Evolutionary conservation across 2,329 filamentous ascomycete genomes (phyloP).

Genomic region (Dendrostoma leiphaemia): DNA sequence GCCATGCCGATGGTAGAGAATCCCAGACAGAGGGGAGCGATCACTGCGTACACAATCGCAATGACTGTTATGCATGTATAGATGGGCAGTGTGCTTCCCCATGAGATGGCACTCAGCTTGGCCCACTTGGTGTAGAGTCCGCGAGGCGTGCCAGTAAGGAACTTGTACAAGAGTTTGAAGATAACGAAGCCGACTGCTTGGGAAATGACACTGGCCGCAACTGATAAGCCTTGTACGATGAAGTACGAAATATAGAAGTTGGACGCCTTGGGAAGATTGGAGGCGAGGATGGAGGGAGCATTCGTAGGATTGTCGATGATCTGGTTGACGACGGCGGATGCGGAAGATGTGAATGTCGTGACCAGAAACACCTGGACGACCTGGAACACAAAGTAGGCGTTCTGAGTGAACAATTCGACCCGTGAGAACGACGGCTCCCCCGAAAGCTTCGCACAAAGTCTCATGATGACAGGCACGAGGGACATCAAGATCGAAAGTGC

Average conservation of each 20-base stretch:
- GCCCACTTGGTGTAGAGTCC: conserved; percentile 79
- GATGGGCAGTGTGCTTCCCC: conserved; percentile 80
- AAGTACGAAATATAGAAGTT: conserved; percentile 98
- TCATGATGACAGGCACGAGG: conserved; percentile 77
- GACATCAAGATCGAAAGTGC: conserved; percentile 82
- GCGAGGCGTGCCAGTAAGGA: conserved; percentile 74
- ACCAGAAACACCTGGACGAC: conserved; percentile 91
- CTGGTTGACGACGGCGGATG: conserved; percentile 63
- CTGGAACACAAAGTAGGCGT: conserved; percentile 87
- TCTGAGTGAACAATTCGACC: conserved; percentile 86
- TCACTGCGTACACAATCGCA: conserved; percentile 80
- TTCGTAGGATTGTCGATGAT: conserved; percentile 62
- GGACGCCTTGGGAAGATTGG: conserved; percentile 75
- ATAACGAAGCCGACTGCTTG: conserved; percentile 71
- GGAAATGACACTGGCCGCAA: conserved; percentile 71
- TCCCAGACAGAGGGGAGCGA: conserved; percentile 79
- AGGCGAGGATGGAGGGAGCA: conserved; percentile 64
- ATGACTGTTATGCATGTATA: conserved; percentile 81
- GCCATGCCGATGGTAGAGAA: conserved; percentile 78
- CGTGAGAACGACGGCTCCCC: conserved; percentile 78
- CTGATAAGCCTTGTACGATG: conserved; percentile 82
- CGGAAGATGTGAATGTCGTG: conserved; percentile 77
- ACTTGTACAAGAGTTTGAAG: conserved; percentile 70
- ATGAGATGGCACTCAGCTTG: conserved; percentile 69
- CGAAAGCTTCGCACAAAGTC: conserved; percentile 74